Evolutionary conservation across 2,329 filamentous ascomycete genomes (phyloP).

Genomic region (Pseudogymnoascus sp.): DNA sequence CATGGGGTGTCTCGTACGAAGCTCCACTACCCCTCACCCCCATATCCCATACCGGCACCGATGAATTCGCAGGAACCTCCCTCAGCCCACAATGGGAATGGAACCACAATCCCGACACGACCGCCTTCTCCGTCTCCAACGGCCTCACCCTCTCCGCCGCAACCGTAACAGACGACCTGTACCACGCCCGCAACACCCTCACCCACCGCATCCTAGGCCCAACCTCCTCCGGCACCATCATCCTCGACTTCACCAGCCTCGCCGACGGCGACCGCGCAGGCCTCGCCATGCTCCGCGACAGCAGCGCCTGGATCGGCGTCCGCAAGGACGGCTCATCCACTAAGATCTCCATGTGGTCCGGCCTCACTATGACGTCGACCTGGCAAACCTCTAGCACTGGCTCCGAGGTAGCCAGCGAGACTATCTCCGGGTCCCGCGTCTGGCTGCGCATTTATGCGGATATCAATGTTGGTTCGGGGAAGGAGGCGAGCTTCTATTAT

Average conservation of each 20-base stretch:
- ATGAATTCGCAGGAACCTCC: slow-evolving; percentile 36
- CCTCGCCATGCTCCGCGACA: slow-evolving; percentile 45
- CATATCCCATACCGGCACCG: slow-evolving; percentile 31
- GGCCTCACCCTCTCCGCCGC: slow-evolving; percentile 41
- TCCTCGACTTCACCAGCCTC: slow-evolving; percentile 42
- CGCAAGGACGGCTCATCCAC: slow-evolving; percentile 28
- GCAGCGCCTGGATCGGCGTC: slow-evolving; percentile 45
- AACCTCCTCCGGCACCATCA: slow-evolving; percentile 40
- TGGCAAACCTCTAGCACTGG: slow-evolving; percentile 30
- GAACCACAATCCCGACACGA: slow-evolving; percentile 52
- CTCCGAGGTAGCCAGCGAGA: slow-evolving; percentile 18
- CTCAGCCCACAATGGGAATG: slow-evolving; percentile 47
- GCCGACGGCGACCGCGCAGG: slow-evolving; percentile 44
- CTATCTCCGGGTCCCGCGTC: slow-evolving; percentile 20
- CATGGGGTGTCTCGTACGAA: slow-evolving; percentile 41
- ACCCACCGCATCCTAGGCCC: slow-evolving; percentile 40
- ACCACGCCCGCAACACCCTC: slow-evolving; percentile 39
- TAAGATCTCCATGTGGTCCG: slow-evolving; percentile 25
- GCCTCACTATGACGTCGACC: slow-evolving; percentile 25
- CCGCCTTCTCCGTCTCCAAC: slow-evolving; percentile 36
- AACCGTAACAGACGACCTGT: slow-evolving; percentile 45
- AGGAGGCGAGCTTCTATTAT: slow-evolving; percentile 33
- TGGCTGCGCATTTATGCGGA: slow-evolving; percentile 34
- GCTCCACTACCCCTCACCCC: slow-evolving; percentile 28
- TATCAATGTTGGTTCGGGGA: slow-evolving; percentile 25